Evolutionary conservation across 352 stramenopile genomes (phyloP), one percentile per base, ranked within the genome.

Genomic region (Phytophthora capsici): DNA sequence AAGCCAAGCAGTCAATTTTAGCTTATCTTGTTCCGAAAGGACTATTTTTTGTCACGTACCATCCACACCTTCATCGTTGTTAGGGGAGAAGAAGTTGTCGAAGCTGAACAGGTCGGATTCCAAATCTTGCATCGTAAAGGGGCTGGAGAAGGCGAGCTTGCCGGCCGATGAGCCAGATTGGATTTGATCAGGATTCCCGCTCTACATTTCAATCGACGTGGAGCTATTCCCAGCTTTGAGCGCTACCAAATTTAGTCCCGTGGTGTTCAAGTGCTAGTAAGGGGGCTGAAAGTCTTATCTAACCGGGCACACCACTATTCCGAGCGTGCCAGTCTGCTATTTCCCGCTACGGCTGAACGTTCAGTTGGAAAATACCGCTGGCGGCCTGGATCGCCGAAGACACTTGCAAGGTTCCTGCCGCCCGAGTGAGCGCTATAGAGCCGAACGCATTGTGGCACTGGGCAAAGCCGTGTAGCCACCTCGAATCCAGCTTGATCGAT

Each of bases 21-120:
- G 28, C 0, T 10, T 30, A 30, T 6, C 4, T 34, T 34, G 28
- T 14, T 34, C 28, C 14, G 28, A 2, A 12, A 34, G 9, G 9
- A 34, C 28, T 34, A 34, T 34, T 34, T 34, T 34, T 34, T 34
- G 28, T 41, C 3, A 9, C 28, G 62, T 66, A 78, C 73, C 64
- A 17, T 68, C 47, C 19, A 67, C 62, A 6, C 59, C 59, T 2
- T 82, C 73, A 17, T 78, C 69, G 25, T 75, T 71, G 59, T 68
- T 65, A 2, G 62, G 38, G 34, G 47, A 14, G 53, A 78, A 78
- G 50, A 82, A 77, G 10, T 61, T 36, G 53, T 82, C 62, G 16
- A 82, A 77, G 48, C 70, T 75, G 37, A 77, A 44, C 46, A 82
- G 37, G 13, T 77, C 73, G 9, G 52, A 64, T 52, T 78, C 70